Base-by-base conservation (phyloP, 1,284 basidiomycete species). In the Agaricales sp. region DNA sequence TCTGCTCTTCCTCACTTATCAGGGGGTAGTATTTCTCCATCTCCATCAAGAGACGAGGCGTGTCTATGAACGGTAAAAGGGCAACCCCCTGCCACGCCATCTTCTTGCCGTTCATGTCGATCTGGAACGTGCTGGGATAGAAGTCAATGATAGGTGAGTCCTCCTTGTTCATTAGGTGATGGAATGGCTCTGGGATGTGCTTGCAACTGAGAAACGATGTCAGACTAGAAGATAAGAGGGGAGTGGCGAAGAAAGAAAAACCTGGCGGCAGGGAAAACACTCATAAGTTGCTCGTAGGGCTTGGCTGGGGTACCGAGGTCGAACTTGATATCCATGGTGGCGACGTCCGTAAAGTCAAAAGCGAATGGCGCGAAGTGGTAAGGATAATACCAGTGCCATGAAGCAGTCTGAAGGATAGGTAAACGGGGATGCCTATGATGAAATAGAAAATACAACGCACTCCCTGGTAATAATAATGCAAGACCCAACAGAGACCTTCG, bases 1-100 rank as follows among this genome's bases (percentile, higher is more conserved):
- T 73, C 43, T 78, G 71, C 66, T 99, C 95, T 8, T 90, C 91
- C 47, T 91, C 86, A 1, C 75, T 79, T 39, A 99, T 73, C 39
- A 80, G 67, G 0, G 74, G 66, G 65, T 95, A 92, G 52, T 79
- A 77, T 21, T 75, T 69, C 14, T 73, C 77, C 80, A 99, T 91
- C 1, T 93, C 92, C 20, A 77, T 80, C 47, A 97, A 68, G 19
- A 98, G 68, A 16, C 94, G 79, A 52, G 77, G 78, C 63, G 87
- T 78, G 61, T 99, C 92, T 56, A 99, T 99, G 69, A 99, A 99
- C 0, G 96, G 94, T 19, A 99, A 70, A 2, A 99, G 72, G 0
- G 94, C 94, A 44, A 99, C 92, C 51, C 96, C 96, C 67, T 99
- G 96, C 96, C 96, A 99, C 1, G 89, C 77, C 94, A 99, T 98